Evolutionary conservation across 1,284 basidiomycete genomes (phyloP).

Genomic region (Cystobasidium sp.): DNA sequence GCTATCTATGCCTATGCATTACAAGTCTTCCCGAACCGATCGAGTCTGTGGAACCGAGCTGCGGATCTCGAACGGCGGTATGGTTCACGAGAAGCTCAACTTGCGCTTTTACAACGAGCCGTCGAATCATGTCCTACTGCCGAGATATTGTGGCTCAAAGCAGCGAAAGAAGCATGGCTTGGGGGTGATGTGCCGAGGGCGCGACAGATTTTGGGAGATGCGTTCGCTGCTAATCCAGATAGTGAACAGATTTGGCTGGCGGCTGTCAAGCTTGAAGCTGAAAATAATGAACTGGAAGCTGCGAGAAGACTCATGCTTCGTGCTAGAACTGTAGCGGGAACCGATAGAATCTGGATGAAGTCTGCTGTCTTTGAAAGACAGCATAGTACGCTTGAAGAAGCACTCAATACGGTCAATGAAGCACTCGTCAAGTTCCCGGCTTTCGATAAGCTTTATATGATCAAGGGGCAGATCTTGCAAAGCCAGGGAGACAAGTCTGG

Average conservation of each 20-base stretch:
- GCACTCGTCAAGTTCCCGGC: slow-evolving; percentile 80
- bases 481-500: slow-evolving; percentile 65
- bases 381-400: slow-evolving; percentile 73
- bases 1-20: slow-evolving; percentile 88
- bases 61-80: slow-evolving; percentile 89
- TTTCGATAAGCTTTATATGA: slow-evolving; percentile 92
- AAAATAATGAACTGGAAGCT: slow-evolving; percentile 84
- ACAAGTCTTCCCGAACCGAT: slow-evolving; percentile 84
- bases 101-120: slow-evolving; percentile 78
- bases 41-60: slow-evolving; percentile 82
- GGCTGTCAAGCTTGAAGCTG: slow-evolving; percentile 92
- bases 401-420: slow-evolving; percentile 73
- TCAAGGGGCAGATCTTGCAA: slow-evolving; percentile 88
- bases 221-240: slow-evolving; percentile 93
- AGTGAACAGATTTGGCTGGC: slow-evolving; percentile 97
- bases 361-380: slow-evolving; percentile 92
- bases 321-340: slow-evolving; percentile 85
- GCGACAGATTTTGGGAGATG: slow-evolving; percentile 80
- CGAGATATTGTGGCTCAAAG: slow-evolving; percentile 95
- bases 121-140: slow-evolving; percentile 89
- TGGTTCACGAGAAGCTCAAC: slow-evolving; percentile 80
- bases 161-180: slow-evolving; percentile 92
- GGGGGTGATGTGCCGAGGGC: slow-evolving; percentile 84
- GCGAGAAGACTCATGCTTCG: slow-evolving; percentile 84
- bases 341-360: slow-evolving; percentile 98